Conservation (phyloP, 805 yeast genomes). For the Candida ulmi region DNA sequence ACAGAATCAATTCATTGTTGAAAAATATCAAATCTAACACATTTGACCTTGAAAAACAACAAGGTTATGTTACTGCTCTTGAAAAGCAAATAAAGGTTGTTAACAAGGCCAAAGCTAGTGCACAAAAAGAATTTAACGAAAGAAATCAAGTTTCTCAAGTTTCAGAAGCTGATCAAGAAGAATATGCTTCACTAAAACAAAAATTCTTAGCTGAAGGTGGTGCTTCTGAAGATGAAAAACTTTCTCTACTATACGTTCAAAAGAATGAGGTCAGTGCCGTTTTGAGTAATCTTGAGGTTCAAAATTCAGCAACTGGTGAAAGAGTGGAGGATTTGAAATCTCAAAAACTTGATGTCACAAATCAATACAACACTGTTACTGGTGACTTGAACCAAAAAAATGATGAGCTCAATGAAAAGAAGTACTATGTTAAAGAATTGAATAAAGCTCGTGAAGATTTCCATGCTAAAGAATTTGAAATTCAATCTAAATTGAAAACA, state of each 20-base stretch:
- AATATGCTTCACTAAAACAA: slow-evolving; percentile 55
- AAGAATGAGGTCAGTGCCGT: slow-evolving; percentile 37
- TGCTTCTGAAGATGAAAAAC: slow-evolving; percentile 45
- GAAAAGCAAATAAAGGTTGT: slow-evolving; percentile 44
- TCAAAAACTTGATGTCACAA: slow-evolving; percentile 26
- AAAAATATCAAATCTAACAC: slow-evolving; percentile 44
- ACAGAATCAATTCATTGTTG: slow-evolving; percentile 41
- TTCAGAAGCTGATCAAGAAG: slow-evolving; percentile 44
- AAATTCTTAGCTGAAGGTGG: slow-evolving; percentile 54
- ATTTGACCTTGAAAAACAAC: slow-evolving; percentile 50
- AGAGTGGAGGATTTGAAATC: slow-evolving; percentile 30
- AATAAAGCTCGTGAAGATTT: slow-evolving; percentile 35
- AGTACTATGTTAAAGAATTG: slow-evolving; percentile 32
- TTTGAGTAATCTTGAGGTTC: slow-evolving; percentile 30
- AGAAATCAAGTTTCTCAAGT: slow-evolving; percentile 31
- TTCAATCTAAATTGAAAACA: slow-evolving; percentile 60
- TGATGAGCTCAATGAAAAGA: slow-evolving; percentile 32
- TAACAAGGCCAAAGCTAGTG: slow-evolving; percentile 32
- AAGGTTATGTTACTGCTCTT: slow-evolving; percentile 33
- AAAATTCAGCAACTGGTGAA: slow-evolving; percentile 28
- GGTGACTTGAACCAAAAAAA: slow-evolving; percentile 25
- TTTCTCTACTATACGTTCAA: slow-evolving; percentile 36
- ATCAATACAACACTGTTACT: slow-evolving; percentile 17
- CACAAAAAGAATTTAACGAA: slow-evolving; percentile 30
- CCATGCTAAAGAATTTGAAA: slow-evolving; percentile 45